These are phyloP conservation scores for Sarocladium brachiariae DNA, from an alignment of 2,329 filamentous ascomycete species.

Conservation along the genomic window DNA sequence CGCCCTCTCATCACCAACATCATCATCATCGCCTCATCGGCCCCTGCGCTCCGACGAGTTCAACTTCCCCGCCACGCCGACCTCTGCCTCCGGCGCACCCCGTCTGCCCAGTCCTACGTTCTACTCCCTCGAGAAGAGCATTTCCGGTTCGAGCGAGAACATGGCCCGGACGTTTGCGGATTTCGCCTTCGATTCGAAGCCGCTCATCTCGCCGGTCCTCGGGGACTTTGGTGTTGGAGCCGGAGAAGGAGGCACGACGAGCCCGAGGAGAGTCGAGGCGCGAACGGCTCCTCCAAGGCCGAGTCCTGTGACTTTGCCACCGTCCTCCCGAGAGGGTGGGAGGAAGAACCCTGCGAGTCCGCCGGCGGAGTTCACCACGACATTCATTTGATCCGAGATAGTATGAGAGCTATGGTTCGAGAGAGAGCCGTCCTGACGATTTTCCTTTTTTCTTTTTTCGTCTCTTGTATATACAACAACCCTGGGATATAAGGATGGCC, in stretches of 20 bases:
- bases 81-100: conserved; percentile 16
- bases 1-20: conserved; percentile 9
- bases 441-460: no score
- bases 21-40: conserved; percentile 17
- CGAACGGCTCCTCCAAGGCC: conserved; percentile 26
- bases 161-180: conserved; percentile 27
- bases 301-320: conserved; percentile 22
- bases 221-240: conserved; percentile 18
- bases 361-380: conserved; percentile 8
- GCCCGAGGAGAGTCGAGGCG: conserved; percentile 22
- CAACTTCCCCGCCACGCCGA: conserved; percentile 14
- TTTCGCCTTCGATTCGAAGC: conserved; percentile 17
- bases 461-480: neutral
- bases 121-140: conserved; percentile 26
- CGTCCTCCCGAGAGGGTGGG: conserved; percentile 15
- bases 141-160: conserved; percentile 25
- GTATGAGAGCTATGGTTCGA: neutral
- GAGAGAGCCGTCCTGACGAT: no score
- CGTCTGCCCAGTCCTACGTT: conserved; percentile 30
- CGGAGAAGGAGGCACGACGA: neutral
- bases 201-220: conserved; percentile 25
- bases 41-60: conserved; percentile 7
- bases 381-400: conserved; percentile 10
- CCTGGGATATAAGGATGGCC: neutral
- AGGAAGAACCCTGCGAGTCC: conserved; percentile 11